A percentile compares a stretch with the other conserved stretches of the same genome.
These are phyloP conservation scores for Crucihimalaya himalaica DNA, from an alignment of 345 rosid genomes.

Conservation along the genomic window DNA sequence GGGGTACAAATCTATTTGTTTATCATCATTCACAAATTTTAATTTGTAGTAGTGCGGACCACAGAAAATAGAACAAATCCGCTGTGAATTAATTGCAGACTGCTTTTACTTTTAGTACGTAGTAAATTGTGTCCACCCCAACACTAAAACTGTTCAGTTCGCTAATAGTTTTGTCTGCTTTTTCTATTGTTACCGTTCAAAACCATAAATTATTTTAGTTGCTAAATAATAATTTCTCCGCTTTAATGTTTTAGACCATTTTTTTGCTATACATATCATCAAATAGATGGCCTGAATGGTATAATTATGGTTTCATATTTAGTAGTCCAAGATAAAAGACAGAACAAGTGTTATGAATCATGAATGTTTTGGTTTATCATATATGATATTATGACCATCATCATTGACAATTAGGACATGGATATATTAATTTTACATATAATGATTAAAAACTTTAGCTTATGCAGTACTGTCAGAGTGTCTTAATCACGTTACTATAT, in stretches of 20 bases:
- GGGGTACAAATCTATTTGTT: too few species aligned
- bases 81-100: too few species aligned
- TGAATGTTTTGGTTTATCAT: conserved; percentile 7
- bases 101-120: too few species aligned
- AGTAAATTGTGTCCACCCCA: too few species aligned
- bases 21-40: too few species aligned
- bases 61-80: too few species aligned
- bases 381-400: conserved; percentile 7
- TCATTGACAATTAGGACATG: neutral
- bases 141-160: too few species aligned
- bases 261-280: neutral
- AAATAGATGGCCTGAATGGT: neutral
- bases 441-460: conserved; percentile 4
- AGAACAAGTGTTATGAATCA: neutral
- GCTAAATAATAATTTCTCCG: neutral
- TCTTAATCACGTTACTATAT: conserved; percentile 17
- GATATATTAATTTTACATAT: neutral
- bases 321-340: conserved; percentile 4
- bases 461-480: conserved; percentile 7
- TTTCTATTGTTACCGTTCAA: too few species aligned
- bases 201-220: too few species aligned
- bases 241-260: too few species aligned
- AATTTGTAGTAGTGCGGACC: too few species aligned
- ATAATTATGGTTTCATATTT: neutral
- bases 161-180: too few species aligned